phyloP scores from a whole-genome alignment of 345 rosid genomes.

The Turnera subulata region DNA sequence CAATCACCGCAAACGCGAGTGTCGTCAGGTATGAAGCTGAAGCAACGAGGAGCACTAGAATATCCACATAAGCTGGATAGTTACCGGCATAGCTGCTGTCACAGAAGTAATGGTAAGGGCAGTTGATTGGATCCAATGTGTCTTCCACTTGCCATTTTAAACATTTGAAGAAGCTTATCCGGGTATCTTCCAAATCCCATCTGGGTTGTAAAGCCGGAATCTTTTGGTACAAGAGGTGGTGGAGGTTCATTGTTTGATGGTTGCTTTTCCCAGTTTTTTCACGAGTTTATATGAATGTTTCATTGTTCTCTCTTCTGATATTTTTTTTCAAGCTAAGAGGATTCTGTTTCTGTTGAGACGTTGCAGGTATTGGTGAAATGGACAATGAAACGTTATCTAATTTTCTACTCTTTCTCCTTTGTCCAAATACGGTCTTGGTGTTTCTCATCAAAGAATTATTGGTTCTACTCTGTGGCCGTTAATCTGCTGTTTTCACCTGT shows the following conservation, averaged over 20 bases:
- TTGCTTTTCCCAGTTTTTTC: slow-evolving; percentile 4
- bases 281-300: not conserved
- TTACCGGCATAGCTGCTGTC: slow-evolving; percentile 57
- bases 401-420: slow-evolving; percentile 3
- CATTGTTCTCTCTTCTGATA: not conserved
- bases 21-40: slow-evolving; percentile 43
- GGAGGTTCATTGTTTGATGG: slow-evolving; percentile 14
- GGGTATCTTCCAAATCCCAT: slow-evolving; percentile 41
- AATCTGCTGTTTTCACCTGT: too few relatives aligned
- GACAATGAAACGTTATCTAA: slow-evolving; percentile 53
- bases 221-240: slow-evolving; percentile 17
- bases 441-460: not conserved
- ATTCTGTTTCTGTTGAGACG: slow-evolving; percentile 37
- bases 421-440: not conserved
- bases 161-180: slow-evolving; percentile 61
- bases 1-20: slow-evolving; percentile 34
- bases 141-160: slow-evolving; percentile 76
- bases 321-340: slow-evolving; percentile 12
- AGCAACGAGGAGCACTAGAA: slow-evolving; percentile 39
- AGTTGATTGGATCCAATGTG: slow-evolving; percentile 67
- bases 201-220: slow-evolving; percentile 20
- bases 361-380: slow-evolving; percentile 44
- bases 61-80: slow-evolving; percentile 45
- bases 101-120: slow-evolving; percentile 82
- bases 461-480: too few relatives aligned